Evolutionary conservation across 1,284 basidiomycete genomes (phyloP), one percentile per base, ranked within the genome.

Genomic region (Anthracocystis setariae): DNA sequence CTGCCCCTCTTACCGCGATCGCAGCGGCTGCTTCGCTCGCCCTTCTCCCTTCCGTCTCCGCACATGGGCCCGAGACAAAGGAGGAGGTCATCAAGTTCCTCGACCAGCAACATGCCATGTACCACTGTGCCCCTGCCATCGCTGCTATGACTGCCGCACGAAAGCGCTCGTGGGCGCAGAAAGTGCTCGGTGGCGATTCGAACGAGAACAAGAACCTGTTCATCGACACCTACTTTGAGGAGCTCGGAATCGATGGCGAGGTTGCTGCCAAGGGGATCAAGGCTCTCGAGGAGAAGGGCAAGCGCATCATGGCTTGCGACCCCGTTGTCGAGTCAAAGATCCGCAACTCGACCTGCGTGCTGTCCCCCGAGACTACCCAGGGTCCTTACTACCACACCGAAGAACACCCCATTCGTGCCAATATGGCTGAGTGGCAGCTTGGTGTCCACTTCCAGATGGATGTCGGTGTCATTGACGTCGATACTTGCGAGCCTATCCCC

Each of bases 391-490:
- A 86, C 72, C 85, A 86, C 78, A 71, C 69, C 33, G 80, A 76
- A 47, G 82, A 83, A 10, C 84, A 87, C 82, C 85, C 84, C 27
- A 82, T 88, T 51, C 86, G 87, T 29, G 77, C 83, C 51, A 85
- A 88, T 82, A 84, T 88, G 74, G 85, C 85, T 27, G 87, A 88
- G 59, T 83, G 84, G 68, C 85, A 88, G 80, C 76, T 86, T 17
- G 88, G 88, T 49, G 79, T 88, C 8, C 79, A 84, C 29, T 84
- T 88, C 73, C 66, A 73, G 57, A 85, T 90, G 65, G 88, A 91
- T 72, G 89, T 91, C 39, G 89, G 89, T 29, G 87, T 90, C 8
- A 89, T 91, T 58, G 90, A 91, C 73, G 87, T 90, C 8, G 87
- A 89, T 71, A 90, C 89, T 1, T 91, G 90, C 84, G 83, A 88